Percentiles rank a stretch among this genome's conserved stretches.
Conservation (phyloP, 768 basidiomycete genomes). For the Cystobasidium onofrii region DNA sequence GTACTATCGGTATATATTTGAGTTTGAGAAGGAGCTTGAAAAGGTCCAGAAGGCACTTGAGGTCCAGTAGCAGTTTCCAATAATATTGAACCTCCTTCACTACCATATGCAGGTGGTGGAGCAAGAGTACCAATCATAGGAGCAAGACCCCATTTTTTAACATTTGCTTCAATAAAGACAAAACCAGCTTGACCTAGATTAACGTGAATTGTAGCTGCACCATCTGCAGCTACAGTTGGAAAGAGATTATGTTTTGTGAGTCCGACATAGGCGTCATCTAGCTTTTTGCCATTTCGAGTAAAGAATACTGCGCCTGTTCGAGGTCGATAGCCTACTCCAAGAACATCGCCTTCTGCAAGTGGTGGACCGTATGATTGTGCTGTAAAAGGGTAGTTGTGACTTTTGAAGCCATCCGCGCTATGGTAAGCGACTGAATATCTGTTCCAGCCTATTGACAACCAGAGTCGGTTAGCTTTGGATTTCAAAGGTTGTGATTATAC, state of each 20-base stretch:
- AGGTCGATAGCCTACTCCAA: constrained; percentile 92
- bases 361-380: constrained; percentile 69
- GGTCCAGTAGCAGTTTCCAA: constrained; percentile 72
- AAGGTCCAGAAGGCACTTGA: constrained; percentile 24
- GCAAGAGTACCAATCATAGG: constrained; percentile 95
- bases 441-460: constrained; percentile 56
- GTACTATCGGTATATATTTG: background rate
- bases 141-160: constrained; percentile 98
- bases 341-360: constrained; percentile 86
- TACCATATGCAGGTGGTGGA: constrained; percentile 95
- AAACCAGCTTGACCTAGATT: constrained; percentile 97
- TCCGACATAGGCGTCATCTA: constrained; percentile 90
- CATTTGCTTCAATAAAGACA: constrained; percentile 98
- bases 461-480: too few relatives aligned
- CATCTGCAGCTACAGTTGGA: constrained; percentile 92
- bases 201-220: constrained; percentile 91
- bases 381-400: constrained; percentile 93
- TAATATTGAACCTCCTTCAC: constrained; percentile 89
- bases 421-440: constrained; percentile 89
- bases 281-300: constrained; percentile 92
- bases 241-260: constrained; percentile 86
- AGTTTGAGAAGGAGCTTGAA: constrained; percentile 34
- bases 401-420: constrained; percentile 83
- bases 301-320: constrained; percentile 97
- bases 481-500: too few relatives aligned